These are phyloP conservation scores for Vaccinium myrtillus DNA, from an alignment of 148 eudicot genomes.

Conservation along the genomic window DNA sequence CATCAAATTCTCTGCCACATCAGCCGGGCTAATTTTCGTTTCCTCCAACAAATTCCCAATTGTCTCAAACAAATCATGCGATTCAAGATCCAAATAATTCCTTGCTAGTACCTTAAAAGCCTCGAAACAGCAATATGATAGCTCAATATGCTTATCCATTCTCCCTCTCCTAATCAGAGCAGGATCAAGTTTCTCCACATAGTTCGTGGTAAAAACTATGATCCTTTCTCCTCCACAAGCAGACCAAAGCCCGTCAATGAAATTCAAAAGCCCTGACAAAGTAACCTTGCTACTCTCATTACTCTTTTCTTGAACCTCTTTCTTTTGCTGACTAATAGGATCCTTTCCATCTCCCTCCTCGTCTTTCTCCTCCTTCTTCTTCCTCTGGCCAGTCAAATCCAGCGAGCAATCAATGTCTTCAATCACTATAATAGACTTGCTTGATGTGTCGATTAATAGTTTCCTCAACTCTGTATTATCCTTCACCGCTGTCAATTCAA, in stretches of 20 bases:
- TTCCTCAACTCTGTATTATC: slow-evolving; percentile 47
- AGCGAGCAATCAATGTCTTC: slow-evolving; percentile 65
- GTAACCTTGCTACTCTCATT: slow-evolving; percentile 34
- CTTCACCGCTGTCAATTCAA: slow-evolving; percentile 50
- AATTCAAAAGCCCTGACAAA: slow-evolving; percentile 54
- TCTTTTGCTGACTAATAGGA: slow-evolving; percentile 2
- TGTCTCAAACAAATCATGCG: slow-evolving; percentile 29
- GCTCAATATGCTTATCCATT: slow-evolving; percentile 55
- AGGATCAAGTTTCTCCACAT: slow-evolving; percentile 49
- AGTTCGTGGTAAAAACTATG: slow-evolving; percentile 50
- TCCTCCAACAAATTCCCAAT: slow-evolving; percentile 34
- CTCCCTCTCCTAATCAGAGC: slow-evolving; percentile 48
- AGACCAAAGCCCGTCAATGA: slow-evolving; percentile 60
- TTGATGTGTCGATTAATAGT: slow-evolving; percentile 43
- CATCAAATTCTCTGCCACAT: slow-evolving; percentile 59
- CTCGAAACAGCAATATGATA: slow-evolving; percentile 45
- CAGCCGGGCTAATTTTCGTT: slow-evolving; percentile 46
- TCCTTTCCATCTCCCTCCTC: slow-evolving; percentile 15
- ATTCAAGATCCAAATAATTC: slow-evolving; percentile 41
- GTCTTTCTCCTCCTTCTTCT: slow-evolving; percentile 22
- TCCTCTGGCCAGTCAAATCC: slow-evolving; percentile 46
- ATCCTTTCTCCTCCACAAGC: slow-evolving; percentile 49
- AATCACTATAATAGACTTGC: slow-evolving; percentile 51
- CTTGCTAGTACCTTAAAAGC: slow-evolving; percentile 44
- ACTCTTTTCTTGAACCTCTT: slow-evolving; percentile 8